These are phyloP conservation scores for Botrytis squamosa DNA, from an alignment of 2,329 filamentous ascomycete species.

Conservation along the genomic window DNA sequence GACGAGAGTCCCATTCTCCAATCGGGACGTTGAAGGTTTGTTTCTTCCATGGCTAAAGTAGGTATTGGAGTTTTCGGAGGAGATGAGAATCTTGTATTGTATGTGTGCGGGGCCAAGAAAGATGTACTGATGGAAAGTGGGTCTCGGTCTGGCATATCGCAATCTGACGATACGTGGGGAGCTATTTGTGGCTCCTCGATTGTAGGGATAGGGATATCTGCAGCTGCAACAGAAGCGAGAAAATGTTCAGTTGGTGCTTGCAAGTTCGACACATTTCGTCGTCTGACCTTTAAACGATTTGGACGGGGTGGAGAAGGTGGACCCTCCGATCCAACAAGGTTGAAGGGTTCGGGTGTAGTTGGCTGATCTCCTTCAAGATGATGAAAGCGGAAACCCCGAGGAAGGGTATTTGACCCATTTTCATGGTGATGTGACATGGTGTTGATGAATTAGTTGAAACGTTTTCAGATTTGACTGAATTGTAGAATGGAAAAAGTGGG, in stretches of 20 bases:
- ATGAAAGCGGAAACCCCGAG: slow-evolving; percentile 37
- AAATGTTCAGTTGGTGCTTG: slow-evolving; percentile 63
- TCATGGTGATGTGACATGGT: slow-evolving; percentile 34
- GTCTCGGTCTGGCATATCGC: slow-evolving; percentile 33
- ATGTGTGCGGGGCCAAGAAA: slow-evolving; percentile 31
- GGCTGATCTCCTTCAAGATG: slow-evolving; percentile 31
- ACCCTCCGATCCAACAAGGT: slow-evolving; percentile 26
- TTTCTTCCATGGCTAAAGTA: slow-evolving; percentile 24
- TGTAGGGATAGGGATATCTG: slow-evolving; percentile 63
- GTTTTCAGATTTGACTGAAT: slow-evolving; percentile 26
- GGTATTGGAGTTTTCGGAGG: slow-evolving; percentile 61
- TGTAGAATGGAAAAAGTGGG: not conserved
- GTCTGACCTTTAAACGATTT: slow-evolving; percentile 35
- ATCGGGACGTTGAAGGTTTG: slow-evolving; percentile 30
- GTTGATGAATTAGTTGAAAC: slow-evolving; percentile 22
- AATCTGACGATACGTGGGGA: slow-evolving; percentile 28
- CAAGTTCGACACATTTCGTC: slow-evolving; percentile 37
- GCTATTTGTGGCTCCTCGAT: slow-evolving; percentile 55
- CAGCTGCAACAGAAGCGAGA: slow-evolving; percentile 64
- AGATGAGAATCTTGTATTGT: slow-evolving; percentile 38
- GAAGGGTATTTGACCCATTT: slow-evolving; percentile 37
- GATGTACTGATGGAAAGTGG: slow-evolving; percentile 23
- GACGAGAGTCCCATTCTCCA: slow-evolving; percentile 35
- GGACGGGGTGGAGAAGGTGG: slow-evolving; percentile 37
- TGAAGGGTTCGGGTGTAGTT: slow-evolving; percentile 35